Evolutionary conservation across 768 basidiomycete genomes (phyloP), one percentile per base, ranked within the genome.

Genomic region (Lenzites betulinus): DNA sequence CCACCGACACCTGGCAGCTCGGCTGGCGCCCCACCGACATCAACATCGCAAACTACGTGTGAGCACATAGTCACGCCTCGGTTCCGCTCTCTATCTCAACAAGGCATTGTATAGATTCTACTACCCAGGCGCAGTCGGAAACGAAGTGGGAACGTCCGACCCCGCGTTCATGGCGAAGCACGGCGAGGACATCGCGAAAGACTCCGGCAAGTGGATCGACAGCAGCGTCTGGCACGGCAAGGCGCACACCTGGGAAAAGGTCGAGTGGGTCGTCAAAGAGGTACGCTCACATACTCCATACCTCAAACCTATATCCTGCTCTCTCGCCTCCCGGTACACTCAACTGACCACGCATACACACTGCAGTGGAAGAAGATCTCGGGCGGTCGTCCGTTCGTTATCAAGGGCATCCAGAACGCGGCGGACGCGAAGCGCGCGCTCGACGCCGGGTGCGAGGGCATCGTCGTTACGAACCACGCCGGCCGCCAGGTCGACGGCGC

Each of bases 401-500:
- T 84, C 55, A 85, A 85, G 71, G 83, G 83, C 50, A 80, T 83
- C 39, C 81, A 83, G 67, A 73, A 67, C 60, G 76, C 71, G 5
- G 75, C 73, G 11, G 82, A 85, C 61, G 82, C 83, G 0, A 63
- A 70, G n/a, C 79, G 75, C 63, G 81, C 81, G 5, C 70, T 75
- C 16, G 75, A 80, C 18, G 54, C 78, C 13, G 83, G 82, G 0
- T 79, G 79, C 64, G 79, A 81, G 53, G 82, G 82, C 7, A 81
- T 83, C 51, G 80, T 84, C n/a, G 82, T 83, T 12, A 81, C 79
- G 20, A 84, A 82, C 62, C 82, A 83, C 66, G 83, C 81, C 6
- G 83, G 82, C 0, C 70, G 84, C 25, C 83, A 84, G 66, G 80
- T 84, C 39, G 83, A 86, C 66, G 83, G 83, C 20, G 81, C 82